Evolutionary conservation across 139 green algal species (phyloP), one percentile per base, ranked within the genome.

Genomic region (Tetraselmis chui): DNA sequence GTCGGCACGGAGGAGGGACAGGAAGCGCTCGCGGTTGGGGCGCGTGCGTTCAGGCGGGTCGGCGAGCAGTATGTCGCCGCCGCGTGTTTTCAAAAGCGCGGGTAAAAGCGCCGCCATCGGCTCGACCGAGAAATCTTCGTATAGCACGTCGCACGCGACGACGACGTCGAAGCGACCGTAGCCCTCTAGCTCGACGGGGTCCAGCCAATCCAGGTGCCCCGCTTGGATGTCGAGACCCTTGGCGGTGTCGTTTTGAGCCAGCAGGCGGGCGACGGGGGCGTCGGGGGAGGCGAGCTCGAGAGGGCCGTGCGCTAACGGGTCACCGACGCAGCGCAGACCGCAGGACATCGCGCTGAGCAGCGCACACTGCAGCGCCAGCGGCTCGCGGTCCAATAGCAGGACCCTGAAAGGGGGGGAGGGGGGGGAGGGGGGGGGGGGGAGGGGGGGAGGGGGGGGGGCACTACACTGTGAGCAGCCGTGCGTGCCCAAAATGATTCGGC

Each of bases 311-410:
- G 5, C 45, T 18, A 18, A 25, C 11, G 45, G 45, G 45, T 67
- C 45, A 18, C 45, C 45, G 11, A 67, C 45, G 45, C 58, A 24
- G 29, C 30, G 26, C 31, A 89, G 5, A 29, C 86, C 89, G 30
- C 81, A 89, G 1, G 83, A 75, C 18, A 32, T 67, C 1, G 89
- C 91, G 28, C 83, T 92, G 25, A 93, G 76, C 76, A 94, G 80
- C 0, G 84, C 87, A 81, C 93, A 98, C 82, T 94, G 84, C 76
- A 97, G 88, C 22, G 93, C 92, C 31, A 95, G 85, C 0, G 90
- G 88, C 86, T 98, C 94, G 0, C 93, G 83, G 84, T 98, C 94
- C 23, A 95, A 80, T 80, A 97, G 87, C 11, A 93, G 87, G 28
- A 96, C 93, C 75, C 45, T 67, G 45, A 18, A n/a, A n/a, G n/a